Evolutionary conservation across 1,284 basidiomycete species (phyloP).

Genomic region (Puccinia horiana): DNA sequence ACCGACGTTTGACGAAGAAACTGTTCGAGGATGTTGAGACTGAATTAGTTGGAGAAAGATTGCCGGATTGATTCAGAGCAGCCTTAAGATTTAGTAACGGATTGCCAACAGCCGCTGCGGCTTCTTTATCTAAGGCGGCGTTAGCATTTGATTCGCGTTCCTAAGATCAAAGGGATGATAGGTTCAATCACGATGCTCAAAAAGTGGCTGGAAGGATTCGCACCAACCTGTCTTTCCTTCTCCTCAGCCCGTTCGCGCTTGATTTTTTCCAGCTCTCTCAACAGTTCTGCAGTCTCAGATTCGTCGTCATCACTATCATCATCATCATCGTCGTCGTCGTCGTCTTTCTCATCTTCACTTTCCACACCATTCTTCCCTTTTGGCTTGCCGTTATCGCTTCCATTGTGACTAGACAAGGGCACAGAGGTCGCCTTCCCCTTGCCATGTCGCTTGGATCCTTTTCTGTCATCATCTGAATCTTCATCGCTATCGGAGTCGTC

Average conservation of each 20-base stretch:
- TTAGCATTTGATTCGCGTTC: conserved; percentile 73
- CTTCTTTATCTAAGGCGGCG: conserved; percentile 71
- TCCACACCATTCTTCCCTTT: conserved; percentile 55
- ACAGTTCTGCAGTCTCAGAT: conserved; percentile 85
- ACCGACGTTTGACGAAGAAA: conserved; percentile 86
- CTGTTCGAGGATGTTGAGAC: conserved; percentile 62
- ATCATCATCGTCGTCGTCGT: conserved; percentile 47
- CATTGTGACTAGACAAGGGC: conserved; percentile 49
- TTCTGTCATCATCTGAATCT: conserved; percentile 14
- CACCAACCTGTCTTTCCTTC: conserved; percentile 66
- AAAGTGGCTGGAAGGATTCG: neutral
- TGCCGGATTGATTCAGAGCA: conserved; percentile 72
- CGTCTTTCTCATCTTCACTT: conserved; percentile 48
- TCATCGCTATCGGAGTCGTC: conserved; percentile 76
- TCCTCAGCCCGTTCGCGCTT: conserved; percentile 91
- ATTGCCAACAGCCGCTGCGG: conserved; percentile 79
- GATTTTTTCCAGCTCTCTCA: conserved; percentile 80
- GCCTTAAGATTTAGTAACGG: conserved; percentile 84
- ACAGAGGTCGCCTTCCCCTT: conserved; percentile 14
- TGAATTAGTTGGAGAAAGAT: conserved; percentile 68
- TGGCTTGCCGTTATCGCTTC: conserved; percentile 60
- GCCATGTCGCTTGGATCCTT: conserved; percentile 1
- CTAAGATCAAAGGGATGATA: conserved; percentile 54
- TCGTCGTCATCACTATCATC: conserved; percentile 57
- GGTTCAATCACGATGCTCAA: conserved; percentile 15